Evolutionary conservation across 1,284 basidiomycete species (phyloP), one percentile per base, ranked within the genome.

Genomic region (Ceratobasidium sp.): DNA sequence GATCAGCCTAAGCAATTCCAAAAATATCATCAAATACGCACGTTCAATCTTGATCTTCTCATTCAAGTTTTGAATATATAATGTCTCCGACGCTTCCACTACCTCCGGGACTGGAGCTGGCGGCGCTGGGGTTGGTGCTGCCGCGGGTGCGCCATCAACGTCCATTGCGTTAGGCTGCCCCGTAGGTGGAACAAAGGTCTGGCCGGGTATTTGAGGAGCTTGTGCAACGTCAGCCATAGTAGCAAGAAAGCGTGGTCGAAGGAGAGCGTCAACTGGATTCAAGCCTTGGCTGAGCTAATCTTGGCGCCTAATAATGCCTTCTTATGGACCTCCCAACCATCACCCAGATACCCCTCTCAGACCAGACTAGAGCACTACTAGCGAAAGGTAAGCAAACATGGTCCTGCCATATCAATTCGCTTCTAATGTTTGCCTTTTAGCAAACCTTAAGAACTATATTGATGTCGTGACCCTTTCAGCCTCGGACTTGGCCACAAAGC

Each of bases 21-120:
- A 55, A 28, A 28, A 23, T 43, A 32, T n/a, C 49, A 44, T 70
- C 26, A 23, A 69, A 62, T 18, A 81, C 85, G 74, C 73, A 94
- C 93, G 90, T 76, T 89, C 88, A 70, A 96, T 85, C 82, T 94
- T 94, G 77, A 99, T 94, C 83, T 94, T 95, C 84, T 99, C 97
- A 81, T 99, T 98, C 79, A 99, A 84, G 82, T 99, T 99, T 82
- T 98, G 94, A 78, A 98, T 91, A 81, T 98, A 99, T 49, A 99
- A 85, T 18, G 97, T 98, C 82, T 97, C 94, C 57, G 90, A 88
- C 43, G 85, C 85, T 6, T 76, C 75, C 18, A 67, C 35, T 38
- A 58, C 63, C 35, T 58, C 73, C 4, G 59, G 35, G 13, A 55
- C 59, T 8, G 59, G 49, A 3, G 38, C 52, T n/a, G 67, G 55